Conservation (phyloP, 257 asterid species). For the Solanum bulbocastanum region DNA sequence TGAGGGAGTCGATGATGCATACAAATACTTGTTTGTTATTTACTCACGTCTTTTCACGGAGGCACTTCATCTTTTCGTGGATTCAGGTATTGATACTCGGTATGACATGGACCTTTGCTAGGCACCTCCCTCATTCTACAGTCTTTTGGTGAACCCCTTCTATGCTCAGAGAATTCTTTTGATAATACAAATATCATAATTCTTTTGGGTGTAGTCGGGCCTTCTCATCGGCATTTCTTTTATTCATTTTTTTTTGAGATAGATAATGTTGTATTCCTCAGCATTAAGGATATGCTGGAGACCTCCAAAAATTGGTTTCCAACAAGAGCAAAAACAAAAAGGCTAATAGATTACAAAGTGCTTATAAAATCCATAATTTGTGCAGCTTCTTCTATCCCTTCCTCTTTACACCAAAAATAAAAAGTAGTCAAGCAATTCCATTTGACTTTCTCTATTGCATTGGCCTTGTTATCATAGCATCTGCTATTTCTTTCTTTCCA, state of each 20-base stretch:
- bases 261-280: too few species aligned
- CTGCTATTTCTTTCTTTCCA: too few species aligned
- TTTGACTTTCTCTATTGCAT: too few species aligned
- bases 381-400: too few species aligned
- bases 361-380: too few species aligned
- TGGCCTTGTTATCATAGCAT: too few species aligned
- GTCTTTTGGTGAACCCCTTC: background rate
- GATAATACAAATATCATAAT: background rate
- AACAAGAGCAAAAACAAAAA: too few species aligned
- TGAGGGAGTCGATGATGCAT: background rate
- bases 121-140: background rate
- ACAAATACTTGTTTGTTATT: background rate
- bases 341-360: too few species aligned
- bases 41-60: background rate
- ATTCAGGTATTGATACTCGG: background rate
- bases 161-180: background rate
- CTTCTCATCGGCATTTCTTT: background rate
- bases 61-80: background rate
- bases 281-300: too few species aligned
- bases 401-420: too few species aligned
- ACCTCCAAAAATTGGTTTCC: too few species aligned
- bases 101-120: background rate
- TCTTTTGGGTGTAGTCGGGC: background rate
- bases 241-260: background rate
- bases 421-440: too few species aligned